Evolutionary conservation across 2,329 filamentous ascomycete species (phyloP).

Genomic region (Talaromyces sp.): DNA sequence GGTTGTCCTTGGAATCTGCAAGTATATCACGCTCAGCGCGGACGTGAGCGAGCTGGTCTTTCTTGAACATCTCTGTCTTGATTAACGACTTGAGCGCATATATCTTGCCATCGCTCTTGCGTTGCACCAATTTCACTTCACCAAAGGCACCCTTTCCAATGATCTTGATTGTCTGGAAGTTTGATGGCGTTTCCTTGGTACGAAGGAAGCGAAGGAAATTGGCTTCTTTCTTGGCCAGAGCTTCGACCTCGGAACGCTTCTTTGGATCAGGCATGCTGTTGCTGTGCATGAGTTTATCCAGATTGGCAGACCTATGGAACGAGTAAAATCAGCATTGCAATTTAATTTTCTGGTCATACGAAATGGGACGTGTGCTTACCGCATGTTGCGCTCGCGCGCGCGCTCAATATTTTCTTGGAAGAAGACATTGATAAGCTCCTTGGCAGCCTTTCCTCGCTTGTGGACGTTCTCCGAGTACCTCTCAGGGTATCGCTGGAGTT

Average conservation of each 20-base stretch:
- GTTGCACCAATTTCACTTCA: slow-evolving; percentile 95
- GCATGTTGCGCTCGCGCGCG: slow-evolving; percentile 88
- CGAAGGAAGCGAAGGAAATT: slow-evolving; percentile 91
- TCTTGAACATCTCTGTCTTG: slow-evolving; percentile 99
- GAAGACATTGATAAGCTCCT: slow-evolving; percentile 67
- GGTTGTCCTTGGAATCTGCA: slow-evolving; percentile 91
- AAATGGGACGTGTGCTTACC: slow-evolving; percentile 50
- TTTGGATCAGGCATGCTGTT: slow-evolving; percentile 67
- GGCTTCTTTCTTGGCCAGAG: slow-evolving; percentile 79
- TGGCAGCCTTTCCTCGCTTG: slow-evolving; percentile 63
- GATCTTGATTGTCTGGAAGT: slow-evolving; percentile 95
- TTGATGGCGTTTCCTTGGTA: slow-evolving; percentile 86
- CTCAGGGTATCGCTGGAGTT: slow-evolving; percentile 74
- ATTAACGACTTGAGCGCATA: slow-evolving; percentile 98
- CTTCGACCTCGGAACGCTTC: slow-evolving; percentile 79
- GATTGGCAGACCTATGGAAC: slow-evolving; percentile 70
- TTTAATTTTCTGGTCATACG: background rate
- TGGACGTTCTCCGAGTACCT: slow-evolving; percentile 83
- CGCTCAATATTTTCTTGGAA: slow-evolving; percentile 98
- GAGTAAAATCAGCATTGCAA: background rate
- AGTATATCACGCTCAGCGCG: slow-evolving; percentile 96
- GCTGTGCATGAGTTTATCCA: slow-evolving; percentile 79
- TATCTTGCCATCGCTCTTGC: slow-evolving; percentile 92
- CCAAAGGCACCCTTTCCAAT: slow-evolving; percentile 99
- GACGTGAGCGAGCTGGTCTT: slow-evolving; percentile 95